phyloP scores from a whole-genome alignment of 1,139 yeast genomes.

The Taphrina confusa region DNA sequence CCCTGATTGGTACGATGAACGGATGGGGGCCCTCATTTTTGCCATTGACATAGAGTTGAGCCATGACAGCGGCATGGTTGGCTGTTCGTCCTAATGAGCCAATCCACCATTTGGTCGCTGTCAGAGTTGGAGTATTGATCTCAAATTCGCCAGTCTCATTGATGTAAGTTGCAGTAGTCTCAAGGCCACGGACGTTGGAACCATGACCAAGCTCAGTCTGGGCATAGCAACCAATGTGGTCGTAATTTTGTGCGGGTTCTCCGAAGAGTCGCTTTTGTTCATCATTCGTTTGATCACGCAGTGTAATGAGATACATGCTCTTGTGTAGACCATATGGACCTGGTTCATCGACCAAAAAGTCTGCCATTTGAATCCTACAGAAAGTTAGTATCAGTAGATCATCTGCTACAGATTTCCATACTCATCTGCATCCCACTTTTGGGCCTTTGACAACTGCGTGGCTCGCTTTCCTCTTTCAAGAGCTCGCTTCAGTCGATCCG shows the following conservation, averaged over 20 bases:
- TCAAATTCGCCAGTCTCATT: slow-evolving; percentile 63
- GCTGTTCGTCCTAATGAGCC: slow-evolving; percentile 97
- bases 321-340: slow-evolving; percentile 36
- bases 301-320: slow-evolving; percentile 33
- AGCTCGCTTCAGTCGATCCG: slow-evolving; percentile 32
- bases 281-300: slow-evolving; percentile 31
- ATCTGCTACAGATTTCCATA: too few species aligned
- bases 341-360: slow-evolving; percentile 31
- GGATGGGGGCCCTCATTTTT: slow-evolving; percentile 83
- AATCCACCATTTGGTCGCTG: slow-evolving; percentile 98
- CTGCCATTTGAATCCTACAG: slow-evolving; percentile 27
- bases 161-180: slow-evolving; percentile 84
- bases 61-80: slow-evolving; percentile 78
- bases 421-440: slow-evolving; percentile 27
- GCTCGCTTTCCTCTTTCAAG: slow-evolving; percentile 32
- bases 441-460: slow-evolving; percentile 30
- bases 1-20: slow-evolving; percentile 82
- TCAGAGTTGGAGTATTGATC: slow-evolving; percentile 82
- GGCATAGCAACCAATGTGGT: slow-evolving; percentile 70
- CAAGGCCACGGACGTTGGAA: slow-evolving; percentile 86
- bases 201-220: slow-evolving; percentile 97
- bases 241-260: slow-evolving; percentile 25
- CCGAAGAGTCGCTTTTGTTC: slow-evolving; percentile 27
- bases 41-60: slow-evolving; percentile 64
- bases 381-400: background rate